These are phyloP conservation scores for Trametes sp. DNA, from an alignment of 1,284 basidiomycete species.

Conservation along the genomic window DNA sequence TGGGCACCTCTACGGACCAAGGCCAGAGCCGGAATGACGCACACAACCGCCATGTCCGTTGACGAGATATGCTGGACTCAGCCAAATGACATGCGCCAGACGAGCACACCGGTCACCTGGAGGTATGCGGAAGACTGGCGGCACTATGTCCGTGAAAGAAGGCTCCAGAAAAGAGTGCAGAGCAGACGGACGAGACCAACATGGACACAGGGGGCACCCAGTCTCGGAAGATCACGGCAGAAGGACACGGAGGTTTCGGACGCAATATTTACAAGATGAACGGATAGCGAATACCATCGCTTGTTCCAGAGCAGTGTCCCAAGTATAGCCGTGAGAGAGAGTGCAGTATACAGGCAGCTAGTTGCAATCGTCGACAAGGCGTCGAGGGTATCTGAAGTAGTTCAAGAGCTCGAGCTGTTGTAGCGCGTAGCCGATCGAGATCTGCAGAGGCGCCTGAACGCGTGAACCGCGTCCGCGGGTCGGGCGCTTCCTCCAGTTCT, in stretches of 20 bases:
- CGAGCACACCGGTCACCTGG: background rate
- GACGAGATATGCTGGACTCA: background rate
- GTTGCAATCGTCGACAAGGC: no score
- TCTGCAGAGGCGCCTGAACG: background rate
- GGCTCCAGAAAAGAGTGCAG: background rate
- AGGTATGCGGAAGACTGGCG: background rate
- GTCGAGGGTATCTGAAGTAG: no score
- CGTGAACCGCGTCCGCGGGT: background rate
- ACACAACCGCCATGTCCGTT: background rate
- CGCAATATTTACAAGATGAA: no score
- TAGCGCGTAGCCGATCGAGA: no score
- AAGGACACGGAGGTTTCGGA: background rate
- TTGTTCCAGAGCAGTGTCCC: no score
- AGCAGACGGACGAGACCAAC: background rate
- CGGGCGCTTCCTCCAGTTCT: background rate
- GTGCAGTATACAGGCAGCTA: no score
- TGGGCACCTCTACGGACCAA: constrained; percentile 8
- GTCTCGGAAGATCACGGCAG: constrained; percentile 4
- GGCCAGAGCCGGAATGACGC: constrained; percentile 5
- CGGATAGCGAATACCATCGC: no score
- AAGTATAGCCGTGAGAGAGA: no score
- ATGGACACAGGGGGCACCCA: background rate
- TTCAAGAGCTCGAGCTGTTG: no score
- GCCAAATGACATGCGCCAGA: background rate
- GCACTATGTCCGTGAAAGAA: no score